Percentiles rank a stretch among this genome's conserved stretches.
Conservation (phyloP, 345 rosid genomes). For the Eucalyptus caleyi region DNA sequence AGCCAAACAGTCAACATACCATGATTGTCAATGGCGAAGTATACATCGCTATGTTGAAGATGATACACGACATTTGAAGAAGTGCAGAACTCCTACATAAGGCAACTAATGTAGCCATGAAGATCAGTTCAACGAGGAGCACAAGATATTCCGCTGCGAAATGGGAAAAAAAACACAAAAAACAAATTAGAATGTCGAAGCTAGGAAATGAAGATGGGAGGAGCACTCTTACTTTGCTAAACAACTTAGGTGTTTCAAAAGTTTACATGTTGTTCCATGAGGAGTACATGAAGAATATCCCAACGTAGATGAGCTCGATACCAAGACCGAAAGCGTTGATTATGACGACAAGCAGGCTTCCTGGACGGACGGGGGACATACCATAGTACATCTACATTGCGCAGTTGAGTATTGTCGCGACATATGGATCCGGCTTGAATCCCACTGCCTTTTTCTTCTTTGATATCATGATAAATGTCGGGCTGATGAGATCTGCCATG, state of each 20-base stretch:
- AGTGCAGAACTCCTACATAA: constrained; percentile 22
- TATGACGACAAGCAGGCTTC: constrained; percentile 37
- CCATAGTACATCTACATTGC: constrained; percentile 61
- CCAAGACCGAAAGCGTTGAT: constrained; percentile 42
- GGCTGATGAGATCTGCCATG: constrained; percentile 11
- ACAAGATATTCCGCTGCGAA: constrained; percentile 4
- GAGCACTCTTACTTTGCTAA: background rate
- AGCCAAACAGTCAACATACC: constrained; percentile 7
- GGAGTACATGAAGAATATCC: constrained; percentile 38
- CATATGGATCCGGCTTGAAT: constrained; percentile 61
- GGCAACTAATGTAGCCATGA: constrained; percentile 23
- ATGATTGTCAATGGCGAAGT: constrained; percentile 52
- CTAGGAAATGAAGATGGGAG: background rate
- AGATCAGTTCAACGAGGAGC: constrained; percentile 24
- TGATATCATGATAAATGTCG: constrained; percentile 33
- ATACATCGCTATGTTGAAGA: constrained; percentile 45
- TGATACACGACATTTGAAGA: constrained; percentile 20
- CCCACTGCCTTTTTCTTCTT: constrained; percentile 37
- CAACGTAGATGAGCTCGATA: constrained; percentile 37
- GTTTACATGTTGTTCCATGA: constrained; percentile 13
- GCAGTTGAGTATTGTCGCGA: constrained; percentile 53
- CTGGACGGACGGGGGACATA: constrained; percentile 36
- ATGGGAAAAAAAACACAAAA: background rate
- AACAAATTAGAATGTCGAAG: background rate
- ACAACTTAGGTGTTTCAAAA: background rate